Conservation (phyloP, 768 basidiomycete genomes). For the Suillus cothurnatus region DNA sequence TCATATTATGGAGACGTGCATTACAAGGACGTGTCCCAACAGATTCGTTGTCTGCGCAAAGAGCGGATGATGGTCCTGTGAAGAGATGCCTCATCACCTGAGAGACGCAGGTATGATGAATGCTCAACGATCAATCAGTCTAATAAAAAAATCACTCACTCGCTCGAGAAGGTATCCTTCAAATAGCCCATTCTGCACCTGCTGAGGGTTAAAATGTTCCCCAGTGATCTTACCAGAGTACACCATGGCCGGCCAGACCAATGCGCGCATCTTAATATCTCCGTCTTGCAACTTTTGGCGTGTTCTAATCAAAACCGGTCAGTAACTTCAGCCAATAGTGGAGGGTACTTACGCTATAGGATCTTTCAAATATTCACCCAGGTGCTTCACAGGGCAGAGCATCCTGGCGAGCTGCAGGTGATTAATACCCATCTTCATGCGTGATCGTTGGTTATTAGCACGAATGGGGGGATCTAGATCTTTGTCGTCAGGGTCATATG, state of each 20-base stretch:
- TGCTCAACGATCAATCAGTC: not conserved
- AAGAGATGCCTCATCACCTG: conserved; percentile 5
- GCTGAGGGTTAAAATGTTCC: conserved; percentile 6
- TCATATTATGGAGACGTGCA: conserved; percentile 7
- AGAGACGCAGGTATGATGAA: not conserved
- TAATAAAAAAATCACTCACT: conserved; percentile 5
- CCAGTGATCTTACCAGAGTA: conserved; percentile 8
- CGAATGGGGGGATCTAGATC: not conserved
- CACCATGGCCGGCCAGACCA: conserved; percentile 2
- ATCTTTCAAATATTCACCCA: not conserved
- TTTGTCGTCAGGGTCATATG: not conserved
- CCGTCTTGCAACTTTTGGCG: conserved; percentile 1
- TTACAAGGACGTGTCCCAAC: conserved; percentile 3
- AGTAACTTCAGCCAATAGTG: not conserved
- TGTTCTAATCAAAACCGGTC: conserved; percentile 2
- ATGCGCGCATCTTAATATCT: conserved; percentile 9
- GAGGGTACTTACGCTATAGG: not conserved
- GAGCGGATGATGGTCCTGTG: not conserved
- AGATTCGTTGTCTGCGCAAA: not conserved
- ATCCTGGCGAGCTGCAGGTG: conserved; percentile 7
- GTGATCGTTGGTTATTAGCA: not conserved
- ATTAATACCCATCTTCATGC: conserved; percentile 5
- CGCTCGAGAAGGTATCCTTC: conserved; percentile 2
- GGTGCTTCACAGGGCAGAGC: conserved; percentile 8
- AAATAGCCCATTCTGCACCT: conserved; percentile 2